These are phyloP conservation scores for Xanthoceras sorbifolium DNA, from an alignment of 345 rosid species.

Conservation along the genomic window DNA sequence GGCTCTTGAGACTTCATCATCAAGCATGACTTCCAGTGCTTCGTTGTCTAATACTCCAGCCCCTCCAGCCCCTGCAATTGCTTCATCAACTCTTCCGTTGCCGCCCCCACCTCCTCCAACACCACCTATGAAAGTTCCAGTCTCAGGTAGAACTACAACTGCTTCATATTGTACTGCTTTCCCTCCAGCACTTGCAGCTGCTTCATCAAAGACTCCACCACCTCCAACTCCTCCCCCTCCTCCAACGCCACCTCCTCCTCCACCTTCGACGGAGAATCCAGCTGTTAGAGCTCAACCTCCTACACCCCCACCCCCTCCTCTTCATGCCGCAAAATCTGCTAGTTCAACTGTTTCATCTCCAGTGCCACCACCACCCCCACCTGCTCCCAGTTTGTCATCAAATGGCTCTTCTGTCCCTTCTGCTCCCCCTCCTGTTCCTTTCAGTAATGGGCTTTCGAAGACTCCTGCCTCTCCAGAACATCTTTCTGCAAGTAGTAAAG, in stretches of 20 bases:
- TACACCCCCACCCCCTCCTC: constrained; percentile 53
- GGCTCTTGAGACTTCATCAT: constrained; percentile 1
- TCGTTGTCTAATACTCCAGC: constrained; percentile 11
- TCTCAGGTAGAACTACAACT: background rate
- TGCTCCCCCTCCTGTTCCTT: constrained; percentile 52
- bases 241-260: constrained; percentile 38
- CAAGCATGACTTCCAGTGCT: constrained; percentile 6
- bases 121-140: constrained; percentile 10
- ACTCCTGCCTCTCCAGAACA: constrained; percentile 23
- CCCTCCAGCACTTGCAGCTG: constrained; percentile 14
- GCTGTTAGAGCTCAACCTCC: constrained; percentile 42
- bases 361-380: constrained; percentile 47
- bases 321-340: constrained; percentile 18
- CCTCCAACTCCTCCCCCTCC: constrained; percentile 34
- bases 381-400: constrained; percentile 31
- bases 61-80: constrained; percentile 16
- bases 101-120: constrained; percentile 23
- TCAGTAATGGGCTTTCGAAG: constrained; percentile 32
- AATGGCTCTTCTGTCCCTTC: constrained; percentile 37
- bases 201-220: constrained; percentile 32
- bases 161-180: constrained; percentile 9
- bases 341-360: constrained; percentile 22
- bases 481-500: constrained; percentile 2
- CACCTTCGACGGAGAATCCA: constrained; percentile 34
- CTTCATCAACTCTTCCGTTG: constrained; percentile 14